Evolutionary conservation across 106 monocot species (phyloP).

Genomic region (Acorus calamus): DNA sequence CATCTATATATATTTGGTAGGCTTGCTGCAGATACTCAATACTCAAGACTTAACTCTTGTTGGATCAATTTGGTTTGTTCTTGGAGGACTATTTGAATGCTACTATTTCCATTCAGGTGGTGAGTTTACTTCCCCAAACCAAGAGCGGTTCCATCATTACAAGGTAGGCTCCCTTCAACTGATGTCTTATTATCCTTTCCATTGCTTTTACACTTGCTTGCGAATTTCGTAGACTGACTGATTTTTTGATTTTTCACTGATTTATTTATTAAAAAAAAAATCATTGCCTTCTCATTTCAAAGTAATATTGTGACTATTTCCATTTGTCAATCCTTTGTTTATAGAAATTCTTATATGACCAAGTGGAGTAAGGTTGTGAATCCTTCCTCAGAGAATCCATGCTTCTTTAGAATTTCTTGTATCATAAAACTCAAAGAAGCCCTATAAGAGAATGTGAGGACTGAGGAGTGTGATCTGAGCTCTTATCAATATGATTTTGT

Average conservation of each 20-base stretch:
- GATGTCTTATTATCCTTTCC: no score
- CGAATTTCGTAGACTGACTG: background rate
- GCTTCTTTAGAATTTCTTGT: no score
- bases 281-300: background rate
- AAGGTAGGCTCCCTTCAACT: slow-evolving; percentile 34
- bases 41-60: no score
- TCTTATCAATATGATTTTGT: no score
- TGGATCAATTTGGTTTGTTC: no score
- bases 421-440: no score
- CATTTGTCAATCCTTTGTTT: background rate
- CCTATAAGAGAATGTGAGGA: no score
- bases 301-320: background rate
- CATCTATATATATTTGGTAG: slow-evolving; percentile 90
- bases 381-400: no score
- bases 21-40: background rate
- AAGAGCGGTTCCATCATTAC: slow-evolving; percentile 98
- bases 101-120: slow-evolving; percentile 44
- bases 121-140: slow-evolving; percentile 98
- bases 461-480: no score
- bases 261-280: background rate
- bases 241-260: background rate
- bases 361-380: no score
- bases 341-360: no score
- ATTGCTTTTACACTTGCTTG: background rate
- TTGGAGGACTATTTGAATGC: background rate